Evolutionary conservation across 2,329 filamentous ascomycete genomes (phyloP), one percentile per base, ranked within the genome.

Genomic region (Pseudogymnoascus sp.): DNA sequence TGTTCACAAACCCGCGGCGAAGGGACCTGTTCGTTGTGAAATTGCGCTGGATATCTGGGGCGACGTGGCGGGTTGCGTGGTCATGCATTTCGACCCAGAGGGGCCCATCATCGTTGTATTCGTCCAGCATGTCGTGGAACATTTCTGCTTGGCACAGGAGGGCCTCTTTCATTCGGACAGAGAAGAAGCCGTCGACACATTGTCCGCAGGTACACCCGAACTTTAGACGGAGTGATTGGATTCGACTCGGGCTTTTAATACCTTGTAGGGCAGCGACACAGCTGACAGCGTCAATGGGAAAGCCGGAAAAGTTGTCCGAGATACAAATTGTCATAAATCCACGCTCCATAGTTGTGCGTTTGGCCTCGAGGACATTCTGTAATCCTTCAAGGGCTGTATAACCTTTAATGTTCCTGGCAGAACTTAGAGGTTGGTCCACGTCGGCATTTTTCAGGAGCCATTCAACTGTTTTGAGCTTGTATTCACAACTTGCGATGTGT

Each of bases 201-300:
- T 72, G 61, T 28, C 74, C 73, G 65, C 75, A 78, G 33, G 72
- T 77, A 64, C 75, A 78, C 11, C 75, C 74, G 61, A 69, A 74
- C 62, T 68, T 71, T 40, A 76, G 62, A 52, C 69, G 72, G 63
- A 65, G 61, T 4, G 65, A 60, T 52, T 70, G 65, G 49, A 64
- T 40, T 8, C 23, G 16, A 23, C 61, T 64, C 61, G 38, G 28
- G 37, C 63, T 60, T 16, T 64, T 37, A 31, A 70, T 63, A 7
- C 64, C 65, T 55, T 62, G 65, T 2, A 75, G 67, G 43, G 61
- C 45, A 28, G 67, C 66, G 25, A 75, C 64, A 65, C 71, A 75
- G 31, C 25, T 45, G 59, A 74, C 66, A 61, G 69, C 68, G 16
- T 68, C 64, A 23, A 67, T 35, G 33, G 62, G 45, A 61, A 72